Percentiles rank a stretch among this genome's conserved stretches.
These are phyloP conservation scores for Aspergillus intermedius DNA, from an alignment of 2,329 filamentous ascomycete species.

Conservation along the genomic window DNA sequence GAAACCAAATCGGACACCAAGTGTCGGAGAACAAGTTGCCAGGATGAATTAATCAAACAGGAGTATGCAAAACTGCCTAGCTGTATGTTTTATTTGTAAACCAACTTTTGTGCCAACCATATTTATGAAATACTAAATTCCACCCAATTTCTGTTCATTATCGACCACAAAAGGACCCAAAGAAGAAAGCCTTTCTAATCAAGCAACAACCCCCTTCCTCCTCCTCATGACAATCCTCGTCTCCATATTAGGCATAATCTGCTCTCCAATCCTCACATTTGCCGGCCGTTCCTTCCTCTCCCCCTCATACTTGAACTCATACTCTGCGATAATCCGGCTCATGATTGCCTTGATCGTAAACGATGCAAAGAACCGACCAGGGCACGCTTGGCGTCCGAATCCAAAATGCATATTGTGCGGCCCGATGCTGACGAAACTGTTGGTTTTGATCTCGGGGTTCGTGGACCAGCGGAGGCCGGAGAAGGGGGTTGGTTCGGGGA, in stretches of 20 bases:
- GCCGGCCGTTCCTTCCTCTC: constrained; percentile 10
- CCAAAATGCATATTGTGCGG: constrained; percentile 22
- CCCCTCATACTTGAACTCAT: constrained; percentile 23
- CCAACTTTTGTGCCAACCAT: too few species aligned
- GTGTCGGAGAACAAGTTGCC: too few species aligned
- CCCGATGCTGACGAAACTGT: constrained; percentile 15
- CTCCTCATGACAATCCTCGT: constrained; percentile 18
- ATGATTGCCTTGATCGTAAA: constrained; percentile 20
- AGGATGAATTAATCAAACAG: too few species aligned
- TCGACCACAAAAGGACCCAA: too few species aligned
- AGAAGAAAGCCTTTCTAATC: too few species aligned
- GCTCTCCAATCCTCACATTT: constrained; percentile 23
- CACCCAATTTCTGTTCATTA: background rate
- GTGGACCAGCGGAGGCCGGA: constrained; percentile 24
- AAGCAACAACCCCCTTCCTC: constrained; percentile 2
- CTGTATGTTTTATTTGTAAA: too few species aligned
- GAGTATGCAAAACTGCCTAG: too few species aligned
- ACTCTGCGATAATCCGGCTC: constrained; percentile 22
- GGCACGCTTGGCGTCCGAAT: constrained; percentile 19
- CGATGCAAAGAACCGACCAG: constrained; percentile 19
- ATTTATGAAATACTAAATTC: too few species aligned
- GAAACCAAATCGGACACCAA: too few species aligned
- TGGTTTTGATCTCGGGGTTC: constrained; percentile 9
- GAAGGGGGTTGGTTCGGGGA: constrained; percentile 16
- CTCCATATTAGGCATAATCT: constrained; percentile 20